Percentiles rank a stretch among this genome's conserved stretches.
Conservation (phyloP, 345 rosid species). For the Citrus cavaleriei region DNA sequence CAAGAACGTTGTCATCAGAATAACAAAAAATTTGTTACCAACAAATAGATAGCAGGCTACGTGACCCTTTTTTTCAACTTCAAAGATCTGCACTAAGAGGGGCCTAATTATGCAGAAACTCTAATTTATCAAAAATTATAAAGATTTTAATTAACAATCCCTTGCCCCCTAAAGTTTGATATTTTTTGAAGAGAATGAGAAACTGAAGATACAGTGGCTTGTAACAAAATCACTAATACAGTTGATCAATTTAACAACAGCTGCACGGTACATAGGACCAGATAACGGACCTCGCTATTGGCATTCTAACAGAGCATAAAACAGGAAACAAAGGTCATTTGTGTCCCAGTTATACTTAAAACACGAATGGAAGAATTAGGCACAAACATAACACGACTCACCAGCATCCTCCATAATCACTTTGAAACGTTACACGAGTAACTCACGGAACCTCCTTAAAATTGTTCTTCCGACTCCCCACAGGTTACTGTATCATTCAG, state of each 20-base stretch:
- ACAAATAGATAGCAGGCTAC: too few species aligned
- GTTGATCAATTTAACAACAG: conserved; percentile 14
- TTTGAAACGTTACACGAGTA: not conserved
- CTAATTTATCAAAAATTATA: too few species aligned
- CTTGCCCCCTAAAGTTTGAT: not conserved
- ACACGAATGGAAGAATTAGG: not conserved
- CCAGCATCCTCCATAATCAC: not conserved
- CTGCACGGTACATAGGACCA: conserved; percentile 6
- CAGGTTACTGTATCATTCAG: not conserved
- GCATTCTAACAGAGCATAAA: not conserved
- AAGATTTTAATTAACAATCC: too few species aligned
- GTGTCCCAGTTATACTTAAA: conserved; percentile 10
- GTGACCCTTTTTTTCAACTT: too few species aligned
- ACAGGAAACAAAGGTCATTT: not conserved
- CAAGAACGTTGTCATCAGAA: too few species aligned
- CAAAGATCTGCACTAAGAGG: too few species aligned
- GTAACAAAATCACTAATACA: not conserved
- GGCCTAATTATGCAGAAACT: too few species aligned
- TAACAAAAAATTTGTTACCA: too few species aligned
- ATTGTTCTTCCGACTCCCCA: not conserved
- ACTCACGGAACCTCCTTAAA: not conserved
- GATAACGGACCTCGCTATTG: not conserved
- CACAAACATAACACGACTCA: not conserved
- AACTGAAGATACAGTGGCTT: not conserved
- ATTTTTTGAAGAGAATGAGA: not conserved